Evolutionary conservation across 2,329 filamentous ascomycete genomes (phyloP).

Genomic region (Zelopaecilomyces penicillatus): DNA sequence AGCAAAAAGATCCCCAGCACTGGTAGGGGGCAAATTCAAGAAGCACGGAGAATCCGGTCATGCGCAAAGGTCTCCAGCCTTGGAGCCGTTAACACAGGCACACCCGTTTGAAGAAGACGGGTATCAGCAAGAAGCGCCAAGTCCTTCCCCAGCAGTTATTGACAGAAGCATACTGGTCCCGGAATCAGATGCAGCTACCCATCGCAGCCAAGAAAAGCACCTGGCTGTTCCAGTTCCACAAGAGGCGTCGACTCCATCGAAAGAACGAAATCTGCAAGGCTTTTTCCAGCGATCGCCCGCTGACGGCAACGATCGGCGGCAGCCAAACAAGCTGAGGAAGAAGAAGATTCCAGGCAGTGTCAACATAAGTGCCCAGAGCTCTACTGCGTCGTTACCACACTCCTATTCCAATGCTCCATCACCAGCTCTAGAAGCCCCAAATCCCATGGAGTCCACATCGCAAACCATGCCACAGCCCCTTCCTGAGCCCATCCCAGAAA

Average conservation of each 20-base stretch:
- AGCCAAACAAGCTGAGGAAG: conserved; percentile 87
- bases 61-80: conserved; percentile 20
- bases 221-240: conserved; percentile 32
- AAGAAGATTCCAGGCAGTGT: conserved; percentile 68
- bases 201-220: conserved; percentile 42
- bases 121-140: conserved; percentile 15
- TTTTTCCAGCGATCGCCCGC: conserved; percentile 64
- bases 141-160: conserved; percentile 20
- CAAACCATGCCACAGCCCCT: conserved; percentile 9
- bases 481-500: conserved; percentile 14
- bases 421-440: conserved; percentile 35
- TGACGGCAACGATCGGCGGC: conserved; percentile 52
- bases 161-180: conserved; percentile 19
- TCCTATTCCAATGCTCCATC: conserved; percentile 37
- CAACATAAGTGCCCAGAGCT: conserved; percentile 86
- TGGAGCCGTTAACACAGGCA: conserved; percentile 31
- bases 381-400: conserved; percentile 61
- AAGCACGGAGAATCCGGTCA: conserved; percentile 22
- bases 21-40: conserved; percentile 60
- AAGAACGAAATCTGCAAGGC: conserved; percentile 59
- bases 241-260: conserved; percentile 45
- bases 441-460: conserved; percentile 34
- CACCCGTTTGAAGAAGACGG: conserved; percentile 18
- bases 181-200: conserved; percentile 22
- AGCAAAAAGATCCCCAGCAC: conserved; percentile 74